Conservation (phyloP, 495 filamentous ascomycete genomes). For the Ramalina peruviana region DNA sequence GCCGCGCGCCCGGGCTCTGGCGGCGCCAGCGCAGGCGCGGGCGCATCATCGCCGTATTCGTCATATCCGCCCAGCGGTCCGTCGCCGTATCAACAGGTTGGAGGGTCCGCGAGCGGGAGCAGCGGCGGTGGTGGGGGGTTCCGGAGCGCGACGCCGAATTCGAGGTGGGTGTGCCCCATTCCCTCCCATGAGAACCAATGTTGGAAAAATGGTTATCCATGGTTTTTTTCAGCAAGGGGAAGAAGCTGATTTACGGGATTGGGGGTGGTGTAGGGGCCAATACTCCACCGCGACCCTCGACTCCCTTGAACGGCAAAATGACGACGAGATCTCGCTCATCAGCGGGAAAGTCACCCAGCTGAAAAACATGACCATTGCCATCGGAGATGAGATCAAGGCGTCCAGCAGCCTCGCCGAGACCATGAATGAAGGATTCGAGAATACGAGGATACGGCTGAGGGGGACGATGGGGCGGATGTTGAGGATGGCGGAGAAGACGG, state of each 20-base stretch:
- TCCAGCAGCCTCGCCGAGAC: slow-evolving; percentile 55
- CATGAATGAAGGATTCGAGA: slow-evolving; percentile 75
- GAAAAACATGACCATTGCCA: slow-evolving; percentile 84
- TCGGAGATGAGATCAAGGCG: slow-evolving; percentile 86
- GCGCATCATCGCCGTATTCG: slow-evolving; percentile 11
- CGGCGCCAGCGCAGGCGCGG: no score
- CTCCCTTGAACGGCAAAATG: slow-evolving; percentile 92
- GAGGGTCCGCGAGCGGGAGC: neutral
- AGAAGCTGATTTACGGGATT: neutral
- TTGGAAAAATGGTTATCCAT: neutral
- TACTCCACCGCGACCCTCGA: slow-evolving; percentile 88
- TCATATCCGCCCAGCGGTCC: slow-evolving; percentile 17
- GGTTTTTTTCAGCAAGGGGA: neutral
- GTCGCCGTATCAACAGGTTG: no score
- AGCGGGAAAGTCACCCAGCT: slow-evolving; percentile 79
- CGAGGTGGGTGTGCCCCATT: slow-evolving; percentile 45
- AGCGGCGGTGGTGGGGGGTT: slow-evolving; percentile 28
- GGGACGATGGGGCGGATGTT: slow-evolving; percentile 97
- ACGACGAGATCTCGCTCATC: slow-evolving; percentile 78
- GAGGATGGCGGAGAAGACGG: slow-evolving; percentile 84
- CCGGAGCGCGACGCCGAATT: slow-evolving; percentile 69
- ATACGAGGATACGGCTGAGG: slow-evolving; percentile 58
- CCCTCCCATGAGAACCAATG: no score
- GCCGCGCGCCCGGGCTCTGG: slow-evolving; percentile 16
- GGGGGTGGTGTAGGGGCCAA: slow-evolving; percentile 75